Conservation (phyloP, 2,329 filamentous ascomycete species). For the Plectosphaerella cucumerina region DNA sequence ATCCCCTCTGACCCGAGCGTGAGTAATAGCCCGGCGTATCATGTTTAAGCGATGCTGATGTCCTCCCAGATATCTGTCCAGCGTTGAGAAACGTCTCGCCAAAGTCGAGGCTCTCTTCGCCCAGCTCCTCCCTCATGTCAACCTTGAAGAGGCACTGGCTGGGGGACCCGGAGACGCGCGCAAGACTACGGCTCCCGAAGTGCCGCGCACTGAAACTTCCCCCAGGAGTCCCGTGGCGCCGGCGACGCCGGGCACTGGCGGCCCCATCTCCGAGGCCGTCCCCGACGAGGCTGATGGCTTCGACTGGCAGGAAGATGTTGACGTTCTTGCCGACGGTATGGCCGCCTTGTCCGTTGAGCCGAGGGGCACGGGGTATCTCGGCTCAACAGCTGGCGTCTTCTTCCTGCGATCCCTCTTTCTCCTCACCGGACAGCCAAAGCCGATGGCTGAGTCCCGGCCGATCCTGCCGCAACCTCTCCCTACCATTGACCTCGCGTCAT, state of each 20-base stretch:
- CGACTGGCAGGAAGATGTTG: slow-evolving; percentile 26
- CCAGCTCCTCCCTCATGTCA: slow-evolving; percentile 15
- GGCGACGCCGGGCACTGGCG: neutral
- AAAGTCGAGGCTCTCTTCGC: slow-evolving; percentile 15
- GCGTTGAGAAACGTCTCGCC: slow-evolving; percentile 15
- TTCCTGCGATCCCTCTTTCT: slow-evolving; percentile 22
- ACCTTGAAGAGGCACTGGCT: slow-evolving; percentile 16
- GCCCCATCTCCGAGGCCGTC: slow-evolving; percentile 19
- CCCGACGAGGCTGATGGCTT: slow-evolving; percentile 24
- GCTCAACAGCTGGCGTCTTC: slow-evolving; percentile 24
- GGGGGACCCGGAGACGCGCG: neutral
- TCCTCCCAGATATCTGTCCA: slow-evolving; percentile 16
- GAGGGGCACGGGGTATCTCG: slow-evolving; percentile 27
- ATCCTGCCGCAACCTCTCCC: neutral
- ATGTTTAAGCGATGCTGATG: neutral
- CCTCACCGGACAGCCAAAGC: slow-evolving; percentile 16
- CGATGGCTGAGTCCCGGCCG: slow-evolving; percentile 1
- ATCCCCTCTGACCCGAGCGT: slow-evolving; percentile 21
- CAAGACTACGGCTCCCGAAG: neutral
- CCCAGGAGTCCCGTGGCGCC: neutral
- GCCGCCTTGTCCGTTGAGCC: slow-evolving; percentile 29
- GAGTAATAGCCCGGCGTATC: slow-evolving; percentile 1
- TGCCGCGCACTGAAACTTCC: neutral
- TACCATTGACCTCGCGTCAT: slow-evolving; percentile 8
- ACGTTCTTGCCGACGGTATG: slow-evolving; percentile 28